phyloP scores from a whole-genome alignment of 208 protist species.

The Crithidia thermophila region DNA sequence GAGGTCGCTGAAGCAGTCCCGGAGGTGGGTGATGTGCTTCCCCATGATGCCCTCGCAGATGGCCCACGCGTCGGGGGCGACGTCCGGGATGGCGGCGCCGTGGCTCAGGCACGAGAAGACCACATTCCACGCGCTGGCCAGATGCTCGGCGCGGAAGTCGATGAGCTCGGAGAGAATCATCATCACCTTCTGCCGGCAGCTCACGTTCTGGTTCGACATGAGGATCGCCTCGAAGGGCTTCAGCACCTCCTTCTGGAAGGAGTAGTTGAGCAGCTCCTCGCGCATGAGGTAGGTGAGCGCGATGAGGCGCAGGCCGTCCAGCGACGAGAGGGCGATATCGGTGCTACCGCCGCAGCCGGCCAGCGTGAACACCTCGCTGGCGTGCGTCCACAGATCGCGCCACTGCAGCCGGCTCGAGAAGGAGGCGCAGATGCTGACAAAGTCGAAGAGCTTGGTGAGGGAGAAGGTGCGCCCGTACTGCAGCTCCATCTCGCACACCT shows the following conservation, averaged over 20 bases:
- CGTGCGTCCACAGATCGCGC: constrained; percentile 79
- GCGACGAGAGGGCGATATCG: constrained; percentile 60
- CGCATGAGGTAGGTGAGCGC: constrained; percentile 76
- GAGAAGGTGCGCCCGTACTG: constrained; percentile 75
- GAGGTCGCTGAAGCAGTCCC: constrained; percentile 85
- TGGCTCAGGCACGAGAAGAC: constrained; percentile 84
- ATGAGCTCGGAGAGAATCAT: constrained; percentile 75
- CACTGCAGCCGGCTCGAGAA: constrained; percentile 80
- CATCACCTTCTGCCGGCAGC: constrained; percentile 67
- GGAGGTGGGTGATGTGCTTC: constrained; percentile 60
- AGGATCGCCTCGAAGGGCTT: constrained; percentile 78
- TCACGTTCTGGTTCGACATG: constrained; percentile 65
- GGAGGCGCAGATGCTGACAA: constrained; percentile 77
- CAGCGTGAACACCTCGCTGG: constrained; percentile 69
- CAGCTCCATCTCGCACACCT: constrained; percentile 77
- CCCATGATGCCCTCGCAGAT: constrained; percentile 65
- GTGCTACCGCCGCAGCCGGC: constrained; percentile 49
- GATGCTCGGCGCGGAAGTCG: constrained; percentile 63
- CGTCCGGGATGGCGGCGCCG: constrained; percentile 74
- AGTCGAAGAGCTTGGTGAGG: constrained; percentile 85
- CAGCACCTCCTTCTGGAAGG: constrained; percentile 87
- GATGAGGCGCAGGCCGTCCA: constrained; percentile 75
- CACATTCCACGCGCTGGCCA: constrained; percentile 86
- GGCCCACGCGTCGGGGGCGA: constrained; percentile 68
- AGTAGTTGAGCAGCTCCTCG: constrained; percentile 83